Base-by-base conservation (phyloP, 164 flowering plant species). In the Berberis vulgaris region DNA sequence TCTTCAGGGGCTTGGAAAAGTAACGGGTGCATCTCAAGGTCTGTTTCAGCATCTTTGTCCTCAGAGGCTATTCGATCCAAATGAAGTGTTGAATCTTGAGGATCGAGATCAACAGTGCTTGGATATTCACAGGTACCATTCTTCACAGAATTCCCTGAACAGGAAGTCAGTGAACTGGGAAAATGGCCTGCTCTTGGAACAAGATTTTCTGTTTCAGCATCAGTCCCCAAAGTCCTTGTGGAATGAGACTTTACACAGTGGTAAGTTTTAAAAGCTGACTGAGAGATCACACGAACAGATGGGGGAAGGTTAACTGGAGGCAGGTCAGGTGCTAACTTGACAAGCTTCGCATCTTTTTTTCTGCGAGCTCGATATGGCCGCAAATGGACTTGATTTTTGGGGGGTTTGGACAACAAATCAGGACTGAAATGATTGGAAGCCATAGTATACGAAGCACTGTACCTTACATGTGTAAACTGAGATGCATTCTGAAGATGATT, bases 281-380 rank as follows among this genome's bases (percentile, higher is more conserved):
- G 87, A 40, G 98, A 78, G 67, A 94, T 82, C 50, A 94, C 75
- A 59, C 93, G 91, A 63, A 88, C 98, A 70, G 95, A 80, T 60
- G 90, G 84, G 41, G 97, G 98, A 67, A 91, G 97, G 77, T 90
- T 88, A 55, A 94, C 89, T 41, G 96, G 96, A 65, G 97, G 96
- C 72, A 94, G 80, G 59, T 75, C 86, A 10, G 99, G 99, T 59
- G 97, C 93, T 77, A 94, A 82, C 78, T 81, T 87, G 57, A 94
- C 96, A 46, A 80, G 55, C 52, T 69, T 80, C 45, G 77, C 50
- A 68, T 57, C 73, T 49, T 74, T 78, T 39, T 67, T 45, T 69
- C 73, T 83, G 43, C 85, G 87, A 67, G 73, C 76, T 59, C 90
- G 80, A 65, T 84, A 79, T 56, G 89, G 86, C 57, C 77, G 76